These are phyloP conservation scores for Aspergillus ochraceoroseus DNA, from an alignment of 2,329 filamentous ascomycete species.

Conservation along the genomic window DNA sequence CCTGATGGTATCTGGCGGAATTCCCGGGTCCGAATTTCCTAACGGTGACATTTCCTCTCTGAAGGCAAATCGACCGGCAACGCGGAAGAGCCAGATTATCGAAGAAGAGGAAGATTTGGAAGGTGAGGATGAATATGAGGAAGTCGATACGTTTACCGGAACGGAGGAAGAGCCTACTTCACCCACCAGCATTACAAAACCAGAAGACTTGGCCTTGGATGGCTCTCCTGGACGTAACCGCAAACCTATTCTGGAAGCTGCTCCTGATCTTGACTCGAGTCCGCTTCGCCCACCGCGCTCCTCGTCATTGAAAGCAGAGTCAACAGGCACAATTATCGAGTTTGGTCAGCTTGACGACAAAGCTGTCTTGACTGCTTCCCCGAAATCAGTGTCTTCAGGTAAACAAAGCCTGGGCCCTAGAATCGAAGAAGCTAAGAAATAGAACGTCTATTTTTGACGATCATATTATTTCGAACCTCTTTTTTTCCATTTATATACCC, in stretches of 20 bases:
- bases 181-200: conserved; percentile 20
- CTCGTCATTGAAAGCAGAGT: conserved; percentile 33
- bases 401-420: conserved; percentile 5
- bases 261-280: conserved; percentile 31
- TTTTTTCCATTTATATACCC: conserved; percentile 17
- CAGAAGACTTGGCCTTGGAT: conserved; percentile 11
- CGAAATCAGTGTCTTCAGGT: conserved; percentile 16
- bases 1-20: conserved; percentile 32
- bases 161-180: conserved; percentile 29
- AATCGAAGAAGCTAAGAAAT: conserved; percentile 5
- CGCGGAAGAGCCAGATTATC: conserved; percentile 43
- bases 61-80: conserved; percentile 24
- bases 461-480: conserved; percentile 10
- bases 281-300: conserved; percentile 36
- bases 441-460: conserved; percentile 8
- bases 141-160: conserved; percentile 40
- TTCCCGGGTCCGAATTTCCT: conserved; percentile 33
- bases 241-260: conserved; percentile 31
- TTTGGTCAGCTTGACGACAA: conserved; percentile 8
- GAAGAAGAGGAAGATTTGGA: conserved; percentile 44
- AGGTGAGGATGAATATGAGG: conserved; percentile 40
- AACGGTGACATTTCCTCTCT: conserved; percentile 26
- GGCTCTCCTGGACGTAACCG: conserved; percentile 18
- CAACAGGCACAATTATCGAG: conserved; percentile 16
- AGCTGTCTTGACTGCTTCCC: conserved; percentile 9